Evolutionary conservation across 75 land plant species (phyloP).

Genomic region (Cryptomeria japonica): DNA sequence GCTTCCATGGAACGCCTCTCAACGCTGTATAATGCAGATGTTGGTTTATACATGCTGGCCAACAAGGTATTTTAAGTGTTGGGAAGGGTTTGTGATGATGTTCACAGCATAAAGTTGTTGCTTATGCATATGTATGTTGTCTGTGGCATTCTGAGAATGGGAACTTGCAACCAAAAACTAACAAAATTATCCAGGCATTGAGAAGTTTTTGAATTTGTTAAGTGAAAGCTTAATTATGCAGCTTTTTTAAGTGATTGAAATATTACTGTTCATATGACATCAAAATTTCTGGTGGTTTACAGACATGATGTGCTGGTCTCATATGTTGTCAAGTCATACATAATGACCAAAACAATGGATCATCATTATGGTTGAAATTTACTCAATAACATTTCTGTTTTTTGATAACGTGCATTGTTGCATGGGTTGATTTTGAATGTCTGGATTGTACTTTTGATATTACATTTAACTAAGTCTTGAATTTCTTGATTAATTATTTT

Average conservation of each 20-base stretch:
- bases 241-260: background rate
- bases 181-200: background rate
- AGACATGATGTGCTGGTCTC: background rate
- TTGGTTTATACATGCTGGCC: slow-evolving; percentile 96
- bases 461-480: background rate
- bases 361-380: background rate
- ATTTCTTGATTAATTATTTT: background rate
- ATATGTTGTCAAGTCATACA: background rate
- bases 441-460: background rate
- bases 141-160: background rate
- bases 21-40: slow-evolving; percentile 98
- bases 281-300: background rate
- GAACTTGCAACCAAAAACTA: background rate
- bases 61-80: slow-evolving; percentile 66
- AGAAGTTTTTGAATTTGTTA: background rate
- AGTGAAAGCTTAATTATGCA: background rate
- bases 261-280: background rate
- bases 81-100: background rate
- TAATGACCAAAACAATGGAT: background rate
- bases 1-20: slow-evolving; percentile 91
- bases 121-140: background rate
- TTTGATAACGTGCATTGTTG: background rate
- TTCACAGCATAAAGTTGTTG: background rate
- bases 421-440: background rate
- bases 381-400: background rate